Evolutionary conservation across 1,139 yeast genomes (phyloP).

Genomic region (Meyerozyma athensensis): DNA sequence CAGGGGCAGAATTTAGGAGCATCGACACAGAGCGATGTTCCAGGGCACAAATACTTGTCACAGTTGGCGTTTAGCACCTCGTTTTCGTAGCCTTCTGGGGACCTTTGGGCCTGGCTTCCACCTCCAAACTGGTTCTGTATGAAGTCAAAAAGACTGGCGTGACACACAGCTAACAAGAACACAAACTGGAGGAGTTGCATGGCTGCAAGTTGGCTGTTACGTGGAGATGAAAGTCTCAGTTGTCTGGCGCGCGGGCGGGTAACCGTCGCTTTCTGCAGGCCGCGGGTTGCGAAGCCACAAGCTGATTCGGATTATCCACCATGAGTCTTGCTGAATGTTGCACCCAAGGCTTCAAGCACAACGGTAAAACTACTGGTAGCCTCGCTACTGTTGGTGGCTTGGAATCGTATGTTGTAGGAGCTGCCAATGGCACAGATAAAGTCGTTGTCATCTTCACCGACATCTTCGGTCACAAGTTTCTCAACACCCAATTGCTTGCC

Average conservation of each 20-base stretch:
- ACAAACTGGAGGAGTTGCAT: not conserved
- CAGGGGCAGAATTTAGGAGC: constrained; percentile 78
- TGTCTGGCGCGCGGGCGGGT: not conserved
- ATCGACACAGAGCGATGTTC: constrained; percentile 73
- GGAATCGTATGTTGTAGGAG: constrained; percentile 14
- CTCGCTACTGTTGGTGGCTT: constrained; percentile 12
- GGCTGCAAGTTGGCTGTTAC: too few relatives aligned
- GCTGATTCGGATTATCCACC: not conserved
- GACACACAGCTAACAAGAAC: constrained; percentile 6
- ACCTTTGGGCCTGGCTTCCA: constrained; percentile 19
- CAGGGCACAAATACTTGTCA: constrained; percentile 71
- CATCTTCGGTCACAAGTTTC: constrained; percentile 55
- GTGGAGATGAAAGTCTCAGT: too few relatives aligned
- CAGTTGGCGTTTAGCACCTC: constrained; percentile 44
- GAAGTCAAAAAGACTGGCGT: constrained; percentile 32
- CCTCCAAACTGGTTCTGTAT: constrained; percentile 27
- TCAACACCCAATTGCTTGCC: constrained; percentile 60
- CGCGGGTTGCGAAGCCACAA: too few relatives aligned
- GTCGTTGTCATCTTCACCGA: constrained; percentile 65
- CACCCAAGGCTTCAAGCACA: constrained; percentile 13
- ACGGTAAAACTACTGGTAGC: constrained; percentile 13
- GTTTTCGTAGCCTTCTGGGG: constrained; percentile 27
- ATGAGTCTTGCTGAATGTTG: constrained; percentile 11
- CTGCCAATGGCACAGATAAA: constrained; percentile 7
- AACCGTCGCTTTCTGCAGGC: not conserved